Evolutionary conservation across 306 rosid species (phyloP).

Genomic region (Corylus heterophylla): DNA sequence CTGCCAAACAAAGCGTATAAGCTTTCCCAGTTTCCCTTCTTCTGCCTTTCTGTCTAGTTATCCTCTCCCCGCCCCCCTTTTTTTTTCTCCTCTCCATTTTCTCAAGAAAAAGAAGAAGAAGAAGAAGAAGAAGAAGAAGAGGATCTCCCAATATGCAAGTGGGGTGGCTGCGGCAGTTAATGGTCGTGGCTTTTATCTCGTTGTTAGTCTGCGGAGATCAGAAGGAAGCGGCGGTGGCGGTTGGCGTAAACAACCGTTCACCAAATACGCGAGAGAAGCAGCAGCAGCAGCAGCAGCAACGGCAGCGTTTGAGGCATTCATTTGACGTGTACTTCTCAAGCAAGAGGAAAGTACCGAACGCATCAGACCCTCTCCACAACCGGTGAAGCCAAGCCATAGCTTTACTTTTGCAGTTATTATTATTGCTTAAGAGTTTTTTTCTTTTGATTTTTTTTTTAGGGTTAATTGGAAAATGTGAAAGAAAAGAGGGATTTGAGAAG

Average conservation of each 20-base stretch:
- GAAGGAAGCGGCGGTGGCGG: conserved; percentile 22
- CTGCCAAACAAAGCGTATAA: conserved; percentile 47
- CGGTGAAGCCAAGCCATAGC: conserved; percentile 43
- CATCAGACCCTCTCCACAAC: conserved; percentile 94
- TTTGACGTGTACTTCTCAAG: conserved; percentile 48
- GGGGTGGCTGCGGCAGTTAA: conserved; percentile 36
- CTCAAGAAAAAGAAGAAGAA: not conserved
- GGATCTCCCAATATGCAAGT: conserved; percentile 20
- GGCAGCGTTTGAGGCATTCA: conserved; percentile 25
- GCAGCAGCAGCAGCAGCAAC: conserved; percentile 8
- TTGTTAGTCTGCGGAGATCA: conserved; percentile 43
- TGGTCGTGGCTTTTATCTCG: conserved; percentile 41
- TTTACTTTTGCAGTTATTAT: not conserved
- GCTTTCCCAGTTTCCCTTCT: conserved; percentile 31
- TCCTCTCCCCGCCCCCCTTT: not conserved
- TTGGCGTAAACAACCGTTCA: conserved; percentile 7
- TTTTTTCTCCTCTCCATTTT: conserved; percentile 27
- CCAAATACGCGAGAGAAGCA: conserved; percentile 28
- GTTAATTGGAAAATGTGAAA: conserved; percentile 10
- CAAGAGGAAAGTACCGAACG: conserved; percentile 85
- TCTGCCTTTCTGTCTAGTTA: not conserved
- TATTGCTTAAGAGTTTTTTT: conserved; percentile 14
- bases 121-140: not conserved
- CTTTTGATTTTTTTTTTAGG: too few relatives aligned
- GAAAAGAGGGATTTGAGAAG: conserved; percentile 4